A percentile compares a stretch with the other conserved stretches of the same genome.
Conservation (phyloP, 306 rosid species). For the Rosa persica region DNA sequence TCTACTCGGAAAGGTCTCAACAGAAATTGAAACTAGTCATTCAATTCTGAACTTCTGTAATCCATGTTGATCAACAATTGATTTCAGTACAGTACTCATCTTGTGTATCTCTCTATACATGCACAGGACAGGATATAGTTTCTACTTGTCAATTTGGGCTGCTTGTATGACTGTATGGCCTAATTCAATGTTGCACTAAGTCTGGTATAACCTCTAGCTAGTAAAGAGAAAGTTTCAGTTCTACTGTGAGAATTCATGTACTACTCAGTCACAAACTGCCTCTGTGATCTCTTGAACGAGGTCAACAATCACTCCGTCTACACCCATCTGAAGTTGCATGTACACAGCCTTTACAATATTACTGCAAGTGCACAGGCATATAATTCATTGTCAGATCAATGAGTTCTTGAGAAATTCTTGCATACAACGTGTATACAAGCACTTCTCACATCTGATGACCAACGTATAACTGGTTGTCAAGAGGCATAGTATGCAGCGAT, state of each 20-base stretch:
- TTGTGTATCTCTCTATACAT: not conserved
- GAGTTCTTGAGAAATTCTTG: not conserved
- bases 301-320: constrained; percentile 49
- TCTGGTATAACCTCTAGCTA: constrained; percentile 6
- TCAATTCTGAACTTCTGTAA: not conserved
- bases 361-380: constrained; percentile 23
- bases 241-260: not conserved
- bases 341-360: constrained; percentile 35
- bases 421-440: not conserved
- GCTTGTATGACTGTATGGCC: not conserved
- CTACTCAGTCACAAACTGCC: constrained; percentile 24
- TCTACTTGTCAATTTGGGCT: not conserved
- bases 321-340: constrained; percentile 44
- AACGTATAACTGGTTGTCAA: not conserved
- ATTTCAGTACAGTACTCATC: not conserved
- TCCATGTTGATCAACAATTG: not conserved
- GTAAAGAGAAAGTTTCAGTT: constrained; percentile 9
- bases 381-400: not conserved
- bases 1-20: not conserved
- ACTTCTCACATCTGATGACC: not conserved
- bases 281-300: constrained; percentile 42
- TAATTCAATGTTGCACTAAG: constrained; percentile 7
- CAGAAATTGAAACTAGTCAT: not conserved
- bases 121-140: not conserved
- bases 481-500: not conserved